phyloP scores from a whole-genome alignment of 352 stramenopile species.

The Pythium aphanidermatum region DNA sequence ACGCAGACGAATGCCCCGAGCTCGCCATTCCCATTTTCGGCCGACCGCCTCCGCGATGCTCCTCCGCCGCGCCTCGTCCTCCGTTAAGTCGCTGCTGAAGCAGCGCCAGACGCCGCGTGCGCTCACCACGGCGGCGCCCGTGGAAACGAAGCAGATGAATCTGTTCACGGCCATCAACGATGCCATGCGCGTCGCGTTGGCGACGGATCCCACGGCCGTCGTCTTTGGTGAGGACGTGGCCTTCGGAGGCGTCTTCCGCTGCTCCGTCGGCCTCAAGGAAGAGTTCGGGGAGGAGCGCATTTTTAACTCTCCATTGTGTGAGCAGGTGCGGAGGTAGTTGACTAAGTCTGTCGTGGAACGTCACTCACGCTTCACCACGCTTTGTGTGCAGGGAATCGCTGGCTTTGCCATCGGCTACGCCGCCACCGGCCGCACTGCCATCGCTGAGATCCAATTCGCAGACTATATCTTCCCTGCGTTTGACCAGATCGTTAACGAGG shows the following conservation, averaged over 20 bases:
- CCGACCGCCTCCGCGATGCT: conserved; percentile 2
- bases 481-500: conserved; percentile 97
- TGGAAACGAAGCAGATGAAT: conserved; percentile 83
- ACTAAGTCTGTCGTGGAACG: background rate
- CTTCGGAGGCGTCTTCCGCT: conserved; percentile 98
- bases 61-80: too few relatives aligned
- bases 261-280: conserved; percentile 90
- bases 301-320: conserved; percentile 96
- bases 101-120: conserved; percentile 5
- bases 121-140: conserved; percentile 3
- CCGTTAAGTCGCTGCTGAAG: conserved; percentile 7
- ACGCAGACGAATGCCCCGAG: conserved; percentile 15
- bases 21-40: conserved; percentile 2
- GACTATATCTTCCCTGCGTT: conserved; percentile 98
- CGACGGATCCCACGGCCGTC: conserved; percentile 87
- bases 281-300: conserved; percentile 93
- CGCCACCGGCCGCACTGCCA: conserved; percentile 92
- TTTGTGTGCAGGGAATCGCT: conserved; percentile 44
- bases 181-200: conserved; percentile 84
- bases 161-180: conserved; percentile 92
- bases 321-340: conserved; percentile 62
- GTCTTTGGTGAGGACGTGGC: conserved; percentile 98
- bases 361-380: background rate
- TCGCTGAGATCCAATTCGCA: conserved; percentile 97
- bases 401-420: conserved; percentile 98